phyloP scores from a whole-genome alignment of 257 asterid genomes.

The Gardenia jasminoides region DNA sequence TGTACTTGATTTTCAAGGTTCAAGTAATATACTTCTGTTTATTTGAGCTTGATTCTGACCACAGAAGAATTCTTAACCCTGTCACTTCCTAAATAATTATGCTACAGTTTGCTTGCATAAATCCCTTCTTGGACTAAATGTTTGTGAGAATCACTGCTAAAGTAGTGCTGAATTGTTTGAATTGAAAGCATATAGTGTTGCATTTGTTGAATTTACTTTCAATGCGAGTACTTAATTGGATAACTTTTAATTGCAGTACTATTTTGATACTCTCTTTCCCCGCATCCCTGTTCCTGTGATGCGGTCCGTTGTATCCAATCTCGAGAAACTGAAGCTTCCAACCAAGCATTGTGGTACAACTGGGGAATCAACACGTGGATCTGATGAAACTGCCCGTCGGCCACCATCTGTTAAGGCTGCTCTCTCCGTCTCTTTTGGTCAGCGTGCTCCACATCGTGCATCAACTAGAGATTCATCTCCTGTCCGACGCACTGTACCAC shows the following conservation, averaged over 20 bases:
- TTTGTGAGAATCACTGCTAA: not conserved
- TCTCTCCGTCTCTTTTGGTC: slow-evolving; percentile 98
- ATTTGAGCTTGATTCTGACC: not conserved
- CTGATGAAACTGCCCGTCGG: slow-evolving; percentile 89
- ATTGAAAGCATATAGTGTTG: not conserved
- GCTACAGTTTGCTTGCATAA: not conserved
- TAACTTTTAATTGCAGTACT: slow-evolving; percentile 64
- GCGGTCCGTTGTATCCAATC: slow-evolving; percentile 65
- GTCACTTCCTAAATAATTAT: not conserved
- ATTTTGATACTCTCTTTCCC: slow-evolving; percentile 91
- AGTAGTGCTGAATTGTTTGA: not conserved
- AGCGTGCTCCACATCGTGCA: slow-evolving; percentile 98
- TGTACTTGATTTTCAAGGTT: not conserved
- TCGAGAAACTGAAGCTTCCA: slow-evolving; percentile 85
- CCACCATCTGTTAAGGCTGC: slow-evolving; percentile 99
- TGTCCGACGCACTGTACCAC: slow-evolving; percentile 65
- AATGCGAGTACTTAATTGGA: slow-evolving; percentile 16
- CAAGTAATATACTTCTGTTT: not conserved
- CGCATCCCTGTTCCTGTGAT: slow-evolving; percentile 90
- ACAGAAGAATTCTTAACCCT: not conserved
- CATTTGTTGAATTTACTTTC: not conserved
- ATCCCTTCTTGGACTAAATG: not conserved
- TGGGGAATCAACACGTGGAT: slow-evolving; percentile 88
- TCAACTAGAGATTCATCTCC: slow-evolving; percentile 97
- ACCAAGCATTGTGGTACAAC: slow-evolving; percentile 80